Evolutionary conservation across 257 asterid species (phyloP).

Genomic region (Asclepias syriaca): DNA sequence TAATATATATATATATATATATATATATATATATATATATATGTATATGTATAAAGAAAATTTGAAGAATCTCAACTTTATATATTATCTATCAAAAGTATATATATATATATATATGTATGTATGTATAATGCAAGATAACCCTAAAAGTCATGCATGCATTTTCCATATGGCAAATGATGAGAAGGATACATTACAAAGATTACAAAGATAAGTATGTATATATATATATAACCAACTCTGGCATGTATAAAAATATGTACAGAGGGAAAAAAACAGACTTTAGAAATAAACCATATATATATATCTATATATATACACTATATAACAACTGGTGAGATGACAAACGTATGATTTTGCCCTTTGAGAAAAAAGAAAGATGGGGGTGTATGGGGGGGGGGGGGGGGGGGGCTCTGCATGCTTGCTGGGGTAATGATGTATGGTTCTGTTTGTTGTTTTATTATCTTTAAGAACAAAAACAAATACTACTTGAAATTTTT

Average conservation of each 20-base stretch:
- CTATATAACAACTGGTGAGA: neutral
- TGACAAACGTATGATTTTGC: slow-evolving; percentile 10
- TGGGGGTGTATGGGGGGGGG: too few relatives aligned
- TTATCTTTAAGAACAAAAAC: slow-evolving; percentile 3
- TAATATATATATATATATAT: too few relatives aligned
- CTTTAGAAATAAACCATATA: neutral
- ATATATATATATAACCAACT: slow-evolving; percentile 1
- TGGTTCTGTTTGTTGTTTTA: neutral
- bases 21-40: too few relatives aligned
- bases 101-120: too few relatives aligned
- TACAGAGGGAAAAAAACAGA: neutral
- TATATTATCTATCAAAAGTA: too few relatives aligned
- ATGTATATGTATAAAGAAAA: too few relatives aligned
- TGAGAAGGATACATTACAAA: neutral
- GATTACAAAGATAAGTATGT: neutral
- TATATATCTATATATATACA: neutral
- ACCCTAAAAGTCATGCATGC: neutral
- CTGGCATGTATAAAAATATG: neutral
- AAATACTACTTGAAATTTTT: slow-evolving; percentile 1
- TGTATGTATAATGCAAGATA: too few relatives aligned
- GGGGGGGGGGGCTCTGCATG: neutral
- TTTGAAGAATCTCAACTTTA: too few relatives aligned
- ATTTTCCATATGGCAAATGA: neutral
- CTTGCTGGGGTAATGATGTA: neutral
- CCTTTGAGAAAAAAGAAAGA: neutral